Base-by-base conservation (phyloP, 1,284 basidiomycete genomes). In the Testicularia cyperi region DNA sequence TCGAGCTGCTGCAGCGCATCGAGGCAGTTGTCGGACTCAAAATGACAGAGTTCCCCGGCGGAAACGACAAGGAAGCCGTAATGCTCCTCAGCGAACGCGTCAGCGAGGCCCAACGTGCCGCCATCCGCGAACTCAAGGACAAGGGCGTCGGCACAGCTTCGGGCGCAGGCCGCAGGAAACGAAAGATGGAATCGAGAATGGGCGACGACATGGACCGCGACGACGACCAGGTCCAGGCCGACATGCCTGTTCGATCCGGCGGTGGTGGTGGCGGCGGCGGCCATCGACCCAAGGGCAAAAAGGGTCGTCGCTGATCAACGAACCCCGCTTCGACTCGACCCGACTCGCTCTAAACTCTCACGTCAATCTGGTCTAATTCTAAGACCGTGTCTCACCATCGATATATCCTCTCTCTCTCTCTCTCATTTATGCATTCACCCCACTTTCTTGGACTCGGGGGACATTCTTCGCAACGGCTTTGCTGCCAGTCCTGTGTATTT, bases 1-100 rank as follows among this genome's bases (percentile, higher is more conserved):
- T 98, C 46, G 95, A 98, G 78, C 83, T 97, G 42, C 80, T 98
- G 10, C 91, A 97, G 77, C 85, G 95, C 8, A 96, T 98, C 72
- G 76, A 77, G 45, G 57, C 65, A 18, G 91, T 94, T 5, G 87
- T 89, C 23, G 92, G 85, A 23, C 92, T 95, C 79, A 90, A 92
- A 78, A 88, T 98, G 85, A 86, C 86, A 25, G 81, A 89, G 22
- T 98, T 91, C 82, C 86, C 90, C 4, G 77, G 75, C 14, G 66
- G 61, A 4, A 87, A 87, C 2, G 91, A 95, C 72, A 85, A 88
- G 63, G 90, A 97, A 72, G 91, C 92, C 61, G 85, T 97, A 13
- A 87, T 88, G 36, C 79, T 97, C 23, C 78, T 98, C 45, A 83
- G 85, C 45, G 94, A 98, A 76, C 83, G 92, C 1, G 94, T 95